Base-by-base conservation (phyloP, 1,284 basidiomycete genomes). In the Quambalaria eucalypti region DNA sequence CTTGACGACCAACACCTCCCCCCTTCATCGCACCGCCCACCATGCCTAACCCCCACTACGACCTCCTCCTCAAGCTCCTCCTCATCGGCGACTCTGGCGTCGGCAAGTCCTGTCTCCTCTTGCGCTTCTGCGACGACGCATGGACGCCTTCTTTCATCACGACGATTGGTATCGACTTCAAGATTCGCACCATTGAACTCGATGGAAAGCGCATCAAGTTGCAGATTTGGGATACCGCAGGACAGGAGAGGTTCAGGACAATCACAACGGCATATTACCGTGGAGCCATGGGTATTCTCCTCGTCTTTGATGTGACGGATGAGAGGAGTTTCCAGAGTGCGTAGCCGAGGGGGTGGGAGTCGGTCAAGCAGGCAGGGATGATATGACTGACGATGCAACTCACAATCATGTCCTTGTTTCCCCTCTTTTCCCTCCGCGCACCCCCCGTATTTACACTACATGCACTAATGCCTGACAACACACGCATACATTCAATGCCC, bases 231-330 rank as follows among this genome's bases (percentile, higher is more conserved):
- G 91, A 96, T 77, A 98, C 95, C 58, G 95, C 95, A 49, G 93
- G 95, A 39, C 95, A 98, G 81, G 95, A 99, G 80, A 87, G 95
- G 36, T 99, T 99, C 82, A 83, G 93, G 73, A 98, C 95, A 44
- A 99, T 99, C 78, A 98, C 95, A 42, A 96, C 93, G 8, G 92
- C 95, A n/a, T 99, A 99, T 79, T 99, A 99, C 81, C 87, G 95
- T 68, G 95, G 95, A 46, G 95, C 95, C 8, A 98, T 98, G 93
- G 95, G 95, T 53, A 99, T 98, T 73, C 81, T 99, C 54, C 83
- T 99, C 57, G 93, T 98, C 4, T 99, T 97, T 78, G 95, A 98
- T 76, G 91, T 98, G 39, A 98, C 95, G 28, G 93, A 98, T 78
- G 90, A 96, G 78, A 86, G 88, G 70, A 95, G 90, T 26, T 99